phyloP scores from a whole-genome alignment of 768 basidiomycete genomes.

The Suillus subalutaceus region DNA sequence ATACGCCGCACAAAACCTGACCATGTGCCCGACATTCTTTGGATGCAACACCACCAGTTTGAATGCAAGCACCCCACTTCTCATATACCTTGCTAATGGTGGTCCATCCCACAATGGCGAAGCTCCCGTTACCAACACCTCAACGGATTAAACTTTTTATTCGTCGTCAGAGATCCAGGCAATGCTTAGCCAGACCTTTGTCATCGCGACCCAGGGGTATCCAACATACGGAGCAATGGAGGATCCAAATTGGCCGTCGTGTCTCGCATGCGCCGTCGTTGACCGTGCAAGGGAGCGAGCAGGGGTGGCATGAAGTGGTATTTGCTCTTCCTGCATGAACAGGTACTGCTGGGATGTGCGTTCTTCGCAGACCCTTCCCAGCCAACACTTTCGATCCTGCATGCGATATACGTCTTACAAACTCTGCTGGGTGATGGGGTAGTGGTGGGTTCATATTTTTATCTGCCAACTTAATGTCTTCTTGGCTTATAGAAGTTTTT shows the following conservation, averaged over 20 bases:
- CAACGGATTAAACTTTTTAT: slow-evolving; percentile 44
- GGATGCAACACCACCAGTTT: slow-evolving; percentile 39
- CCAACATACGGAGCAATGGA: slow-evolving; percentile 28
- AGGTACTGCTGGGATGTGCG: slow-evolving; percentile 35
- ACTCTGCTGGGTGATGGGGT: neutral
- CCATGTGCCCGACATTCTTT: slow-evolving; percentile 46
- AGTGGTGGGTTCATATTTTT: neutral
- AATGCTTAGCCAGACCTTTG: slow-evolving; percentile 50
- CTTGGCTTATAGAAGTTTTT: neutral
- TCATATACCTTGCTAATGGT: slow-evolving; percentile 64
- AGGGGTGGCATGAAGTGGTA: slow-evolving; percentile 29
- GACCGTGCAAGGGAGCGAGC: slow-evolving; percentile 43
- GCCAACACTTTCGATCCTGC: neutral
- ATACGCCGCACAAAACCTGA: slow-evolving; percentile 40
- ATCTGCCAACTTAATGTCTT: neutral
- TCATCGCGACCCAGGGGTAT: slow-evolving; percentile 47
- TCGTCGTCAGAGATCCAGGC: slow-evolving; percentile 37
- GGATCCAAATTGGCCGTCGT: slow-evolving; percentile 49
- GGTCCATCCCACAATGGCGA: slow-evolving; percentile 43
- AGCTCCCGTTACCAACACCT: slow-evolving; percentile 44
- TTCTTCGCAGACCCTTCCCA: neutral
- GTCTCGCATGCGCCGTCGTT: slow-evolving; percentile 55
- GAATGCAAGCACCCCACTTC: slow-evolving; percentile 42
- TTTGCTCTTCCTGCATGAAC: slow-evolving; percentile 33
- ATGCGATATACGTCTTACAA: neutral